Evolutionary conservation across 1,139 yeast species (phyloP), one percentile per base, ranked within the genome.

Genomic region (Suhomyces guaymorum): DNA sequence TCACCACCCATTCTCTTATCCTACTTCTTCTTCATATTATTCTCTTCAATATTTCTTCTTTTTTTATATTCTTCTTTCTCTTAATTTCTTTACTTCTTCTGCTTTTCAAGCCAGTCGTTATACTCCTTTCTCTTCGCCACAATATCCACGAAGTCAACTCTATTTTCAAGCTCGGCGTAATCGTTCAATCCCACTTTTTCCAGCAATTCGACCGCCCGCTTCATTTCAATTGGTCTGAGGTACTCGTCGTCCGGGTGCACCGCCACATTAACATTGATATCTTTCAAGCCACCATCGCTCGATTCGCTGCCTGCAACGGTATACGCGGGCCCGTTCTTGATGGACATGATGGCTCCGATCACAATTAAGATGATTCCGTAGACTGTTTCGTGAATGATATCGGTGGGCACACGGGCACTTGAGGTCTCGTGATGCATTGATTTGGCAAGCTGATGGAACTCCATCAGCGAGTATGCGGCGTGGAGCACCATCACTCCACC

Each of bases 401-500:
- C 79, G 7, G 49, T 37, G 4, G 73, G 73, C 28, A 68, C 41
- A 8, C 17, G 17, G 12, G 28, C 16, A 14, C 30, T 26, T 9
- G 23, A 2, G 5, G 51, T 33, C 15, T 46, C 37, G 22, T 48
- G 44, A 32, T 40, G 44, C 13, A 54, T 37, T 8, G 55, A 31
- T 15, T 59, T 54, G 15, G 54, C 40, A 18, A 70, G 51, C 47
- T 69, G 75, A 39, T 71, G 74, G 50, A 67, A 63, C 46, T 75
- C 80, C 46, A 68, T 69, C 1, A 79, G 65, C 9, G 80, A 75
- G 44, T 73, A 75, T 3, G 73, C 76, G 3, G 78, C 64, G 48
- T 76, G 80, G 9, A 59, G 29, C 23, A 72, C 54, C 11, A 70
- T 46, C 13, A 61, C 33, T n/a, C 50, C 34, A 2, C 76, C 75